Evolutionary conservation across 495 filamentous ascomycete species (phyloP).

Genomic region (Aspergillus nidulans): DNA sequence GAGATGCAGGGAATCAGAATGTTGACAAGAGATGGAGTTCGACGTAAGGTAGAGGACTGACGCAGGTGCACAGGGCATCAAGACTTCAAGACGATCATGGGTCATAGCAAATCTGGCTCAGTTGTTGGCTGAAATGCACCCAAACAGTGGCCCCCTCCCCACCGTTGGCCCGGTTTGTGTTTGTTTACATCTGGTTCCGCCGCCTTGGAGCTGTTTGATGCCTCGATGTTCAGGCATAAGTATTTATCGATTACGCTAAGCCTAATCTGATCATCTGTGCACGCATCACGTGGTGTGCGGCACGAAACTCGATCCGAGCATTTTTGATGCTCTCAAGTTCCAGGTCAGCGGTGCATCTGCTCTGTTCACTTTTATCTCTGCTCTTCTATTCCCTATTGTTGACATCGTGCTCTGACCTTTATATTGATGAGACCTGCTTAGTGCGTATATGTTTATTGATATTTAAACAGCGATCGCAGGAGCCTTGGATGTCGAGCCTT

Average conservation of each 20-base stretch:
- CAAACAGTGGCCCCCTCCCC: neutral
- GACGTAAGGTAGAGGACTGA: neutral
- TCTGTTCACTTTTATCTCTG: neutral
- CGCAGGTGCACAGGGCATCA: slow-evolving; percentile 5
- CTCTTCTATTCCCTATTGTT: neutral
- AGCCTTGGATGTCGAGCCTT: neutral
- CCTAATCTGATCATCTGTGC: slow-evolving; percentile 23
- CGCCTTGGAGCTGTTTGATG: neutral
- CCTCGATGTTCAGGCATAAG: slow-evolving; percentile 32
- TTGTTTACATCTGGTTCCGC: slow-evolving; percentile 35
- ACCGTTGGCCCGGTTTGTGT: slow-evolving; percentile 9
- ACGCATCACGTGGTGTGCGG: slow-evolving; percentile 25
- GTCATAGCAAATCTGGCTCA: slow-evolving; percentile 5
- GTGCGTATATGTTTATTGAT: neutral
- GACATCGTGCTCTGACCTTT: neutral
- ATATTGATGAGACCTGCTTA: neutral
- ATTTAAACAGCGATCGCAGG: neutral
- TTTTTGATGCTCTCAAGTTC: slow-evolving; percentile 9
- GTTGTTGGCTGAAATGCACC: neutral
- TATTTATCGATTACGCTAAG: slow-evolving; percentile 30
- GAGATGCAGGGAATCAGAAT: neutral
- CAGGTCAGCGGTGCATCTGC: neutral
- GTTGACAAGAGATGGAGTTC: slow-evolving; percentile 7
- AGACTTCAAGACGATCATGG: slow-evolving; percentile 3
- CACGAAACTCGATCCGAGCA: slow-evolving; percentile 17